Base-by-base conservation (phyloP, 228 moss, liverwort and hornwort species). In the Sphagnum fallax region DNA sequence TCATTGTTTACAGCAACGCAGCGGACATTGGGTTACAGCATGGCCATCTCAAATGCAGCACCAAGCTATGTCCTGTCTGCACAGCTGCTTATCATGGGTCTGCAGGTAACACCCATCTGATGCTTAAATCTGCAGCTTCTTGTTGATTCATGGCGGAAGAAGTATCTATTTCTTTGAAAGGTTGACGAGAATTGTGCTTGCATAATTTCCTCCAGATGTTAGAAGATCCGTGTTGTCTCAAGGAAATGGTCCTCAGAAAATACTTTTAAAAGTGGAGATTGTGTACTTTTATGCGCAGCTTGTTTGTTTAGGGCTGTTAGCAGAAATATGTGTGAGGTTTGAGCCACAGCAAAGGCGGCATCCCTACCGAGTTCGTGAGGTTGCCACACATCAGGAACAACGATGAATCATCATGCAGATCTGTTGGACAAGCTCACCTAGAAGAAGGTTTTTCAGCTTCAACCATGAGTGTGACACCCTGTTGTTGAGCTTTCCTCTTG, bases 71-170 rank as follows among this genome's bases (percentile, higher is more conserved):
- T 76, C 51, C 69, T 87, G 55, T 73, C 80, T 59, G 53, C 74
- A 48, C 80, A 87, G 59, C 87, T 87, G 52, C 83, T 87, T 71
- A 48, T 83, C 64, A 72, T 81, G 72, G 87, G 87, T 65, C 74
- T 87, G 16, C 84, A 84, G 78, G 84, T 84, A 10, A 10, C 55
- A 55, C 8, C 55, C 8, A 8, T 8, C 8, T 55, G 9, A 8
- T 55, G 55, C 9, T 55, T 55, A 12, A 1, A 8, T 55, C 9
- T 8, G 8, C 55, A 55, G 55, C 55, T 8, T 55, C 8, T 55
- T 55, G 12, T 12, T 55, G 55, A 55, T 55, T 8, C 55, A 55
- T 55, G 12, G 1, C 55, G 0, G 55, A 8, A 55, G 55, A 8
- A 55, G 55, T 3, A 12, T 55, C 55, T 55, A 8, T 55, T 55